These are phyloP conservation scores for Leptomonas pyrrhocoris DNA, from an alignment of 208 protist species.

Conservation along the genomic window DNA sequence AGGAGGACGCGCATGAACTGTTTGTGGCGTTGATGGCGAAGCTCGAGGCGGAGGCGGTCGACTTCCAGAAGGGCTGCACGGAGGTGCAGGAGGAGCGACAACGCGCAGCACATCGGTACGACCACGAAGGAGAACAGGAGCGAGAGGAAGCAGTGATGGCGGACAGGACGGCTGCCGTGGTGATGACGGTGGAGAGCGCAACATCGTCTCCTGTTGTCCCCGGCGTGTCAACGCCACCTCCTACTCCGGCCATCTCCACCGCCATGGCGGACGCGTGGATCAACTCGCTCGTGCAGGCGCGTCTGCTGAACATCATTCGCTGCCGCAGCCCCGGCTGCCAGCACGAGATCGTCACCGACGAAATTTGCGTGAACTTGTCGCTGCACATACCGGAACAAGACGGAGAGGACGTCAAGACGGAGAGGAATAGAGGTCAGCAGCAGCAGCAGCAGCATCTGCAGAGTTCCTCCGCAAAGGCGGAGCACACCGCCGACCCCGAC, in stretches of 20 bases:
- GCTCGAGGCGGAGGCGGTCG: slow-evolving; percentile 71
- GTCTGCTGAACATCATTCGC: slow-evolving; percentile 81
- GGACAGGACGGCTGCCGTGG: neutral
- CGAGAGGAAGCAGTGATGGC: neutral
- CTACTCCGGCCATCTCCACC: slow-evolving; percentile 15
- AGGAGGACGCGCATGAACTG: slow-evolving; percentile 89
- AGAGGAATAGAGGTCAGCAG: neutral
- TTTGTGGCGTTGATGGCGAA: slow-evolving; percentile 62
- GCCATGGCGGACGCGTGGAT: slow-evolving; percentile 53
- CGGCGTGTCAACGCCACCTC: neutral
- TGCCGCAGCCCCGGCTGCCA: slow-evolving; percentile 58
- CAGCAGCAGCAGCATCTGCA: neutral
- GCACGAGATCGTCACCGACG: slow-evolving; percentile 78
- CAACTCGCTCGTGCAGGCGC: slow-evolving; percentile 62
- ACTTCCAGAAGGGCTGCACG: slow-evolving; percentile 34
- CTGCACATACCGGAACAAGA: slow-evolving; percentile 36
- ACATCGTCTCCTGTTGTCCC: neutral
- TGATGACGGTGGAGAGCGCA: neutral
- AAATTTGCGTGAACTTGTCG: slow-evolving; percentile 73
- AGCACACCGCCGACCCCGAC: too few species aligned
- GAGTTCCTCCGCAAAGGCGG: too few species aligned
- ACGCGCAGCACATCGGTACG: neutral
- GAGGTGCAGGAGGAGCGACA: slow-evolving; percentile 5
- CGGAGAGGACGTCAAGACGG: neutral
- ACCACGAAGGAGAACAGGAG: neutral